A percentile compares a stretch with the other conserved stretches of the same genome.
Conservation (phyloP, 495 filamentous ascomycete species). For the Tirmania nivea region DNA sequence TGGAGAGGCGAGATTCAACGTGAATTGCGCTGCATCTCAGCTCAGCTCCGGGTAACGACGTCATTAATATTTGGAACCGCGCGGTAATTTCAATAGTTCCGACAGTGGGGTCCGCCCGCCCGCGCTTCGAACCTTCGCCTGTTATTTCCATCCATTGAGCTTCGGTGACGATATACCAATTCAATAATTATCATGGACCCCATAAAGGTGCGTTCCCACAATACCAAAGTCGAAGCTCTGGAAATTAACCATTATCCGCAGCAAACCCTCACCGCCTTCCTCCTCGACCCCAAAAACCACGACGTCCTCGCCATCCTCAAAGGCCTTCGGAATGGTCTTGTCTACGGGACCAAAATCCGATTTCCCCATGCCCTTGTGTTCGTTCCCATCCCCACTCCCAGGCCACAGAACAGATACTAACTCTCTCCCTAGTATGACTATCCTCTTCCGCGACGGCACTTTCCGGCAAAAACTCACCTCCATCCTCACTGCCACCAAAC, state of each 20-base stretch:
- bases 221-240: too few species aligned
- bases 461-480: conserved; percentile 56
- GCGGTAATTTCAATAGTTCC: too few species aligned
- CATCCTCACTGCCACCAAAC: conserved; percentile 65
- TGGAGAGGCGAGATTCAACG: too few species aligned
- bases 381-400: conserved; percentile 8
- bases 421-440: conserved; percentile 45
- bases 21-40: too few species aligned
- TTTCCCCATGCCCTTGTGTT: conserved; percentile 96
- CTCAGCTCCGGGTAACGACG: too few species aligned
- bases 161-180: too few species aligned
- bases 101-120: too few species aligned
- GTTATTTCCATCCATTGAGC: too few species aligned
- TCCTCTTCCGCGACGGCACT: conserved; percentile 81
- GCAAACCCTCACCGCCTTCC: conserved; percentile 6
- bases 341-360: conserved; percentile 94
- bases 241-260: background rate
- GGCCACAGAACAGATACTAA: background rate
- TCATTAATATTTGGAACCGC: too few species aligned
- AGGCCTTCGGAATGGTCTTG: conserved; percentile 81
- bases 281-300: conserved; percentile 65
- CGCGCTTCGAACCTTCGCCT: too few species aligned
- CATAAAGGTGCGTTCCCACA: too few species aligned
- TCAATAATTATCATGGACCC: too few species aligned
- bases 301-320: conserved; percentile 68